Conservation (phyloP, 1,284 basidiomycete genomes). For the Thecaphora thlaspeos region DNA sequence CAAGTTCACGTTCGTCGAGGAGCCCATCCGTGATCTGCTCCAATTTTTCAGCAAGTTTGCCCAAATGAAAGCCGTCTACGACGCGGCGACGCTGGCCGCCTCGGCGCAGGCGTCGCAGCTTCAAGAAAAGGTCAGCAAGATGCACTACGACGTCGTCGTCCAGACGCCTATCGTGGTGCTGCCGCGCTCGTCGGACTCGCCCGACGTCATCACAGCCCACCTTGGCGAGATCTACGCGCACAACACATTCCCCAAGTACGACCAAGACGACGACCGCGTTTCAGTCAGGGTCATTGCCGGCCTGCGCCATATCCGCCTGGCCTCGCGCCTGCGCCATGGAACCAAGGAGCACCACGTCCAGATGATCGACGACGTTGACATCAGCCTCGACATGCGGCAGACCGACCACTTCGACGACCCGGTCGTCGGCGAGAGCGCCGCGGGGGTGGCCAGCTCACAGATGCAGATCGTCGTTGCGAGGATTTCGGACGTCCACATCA, state of each 20-base stretch:
- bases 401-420: slow-evolving; percentile 21
- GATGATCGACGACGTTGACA: slow-evolving; percentile 88
- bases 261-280: slow-evolving; percentile 61
- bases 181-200: slow-evolving; percentile 71
- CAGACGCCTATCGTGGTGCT: slow-evolving; percentile 91
- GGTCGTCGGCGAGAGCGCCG: slow-evolving; percentile 5
- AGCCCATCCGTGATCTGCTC: slow-evolving; percentile 81
- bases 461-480: slow-evolving; percentile 64
- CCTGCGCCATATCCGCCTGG: slow-evolving; percentile 78
- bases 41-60: slow-evolving; percentile 84
- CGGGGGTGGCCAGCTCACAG: slow-evolving; percentile 39
- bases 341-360: slow-evolving; percentile 61
- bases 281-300: slow-evolving; percentile 68
- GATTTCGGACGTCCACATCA: slow-evolving; percentile 86
- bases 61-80: slow-evolving; percentile 75
- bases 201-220: slow-evolving; percentile 74
- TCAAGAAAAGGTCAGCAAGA: slow-evolving; percentile 65
- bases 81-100: slow-evolving; percentile 89
- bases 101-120: slow-evolving; percentile 76
- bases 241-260: slow-evolving; percentile 68
- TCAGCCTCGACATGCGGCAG: slow-evolving; percentile 73
- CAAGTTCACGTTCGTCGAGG: slow-evolving; percentile 83
- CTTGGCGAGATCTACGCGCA: slow-evolving; percentile 85
- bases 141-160: slow-evolving; percentile 87
- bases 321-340: slow-evolving; percentile 40